These are phyloP conservation scores for Aspergillus pseudoterreus DNA, from an alignment of 2,329 filamentous ascomycete species.

Conservation along the genomic window DNA sequence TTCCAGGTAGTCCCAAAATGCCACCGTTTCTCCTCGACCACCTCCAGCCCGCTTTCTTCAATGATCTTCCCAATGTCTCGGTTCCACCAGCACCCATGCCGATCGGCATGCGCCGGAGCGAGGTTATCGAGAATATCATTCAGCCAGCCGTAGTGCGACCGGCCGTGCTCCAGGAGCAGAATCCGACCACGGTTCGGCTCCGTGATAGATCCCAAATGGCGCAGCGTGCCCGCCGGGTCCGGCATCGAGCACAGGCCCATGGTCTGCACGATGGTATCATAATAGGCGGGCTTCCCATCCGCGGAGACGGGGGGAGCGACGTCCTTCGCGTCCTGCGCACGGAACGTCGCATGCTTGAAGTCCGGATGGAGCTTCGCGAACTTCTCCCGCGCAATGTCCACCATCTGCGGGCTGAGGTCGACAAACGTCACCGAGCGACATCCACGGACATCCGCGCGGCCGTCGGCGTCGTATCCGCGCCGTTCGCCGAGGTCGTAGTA, in stretches of 20 bases:
- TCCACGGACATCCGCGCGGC: constrained; percentile 26
- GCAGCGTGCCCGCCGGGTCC: constrained; percentile 40
- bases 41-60: constrained; percentile 44
- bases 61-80: constrained; percentile 49
- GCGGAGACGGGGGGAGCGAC: constrained; percentile 16
- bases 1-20: constrained; percentile 49
- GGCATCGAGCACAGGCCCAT: constrained; percentile 50
- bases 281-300: constrained; percentile 21
- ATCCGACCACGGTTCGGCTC: constrained; percentile 41
- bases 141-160: constrained; percentile 45
- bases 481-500: constrained; percentile 43
- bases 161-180: constrained; percentile 48
- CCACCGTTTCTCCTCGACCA: constrained; percentile 45
- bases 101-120: constrained; percentile 46
- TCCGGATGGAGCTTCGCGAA: constrained; percentile 35
- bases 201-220: constrained; percentile 37
- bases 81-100: constrained; percentile 54
- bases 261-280: constrained; percentile 48
- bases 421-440: constrained; percentile 45
- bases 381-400: constrained; percentile 43
- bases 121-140: constrained; percentile 47
- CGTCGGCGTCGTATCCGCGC: constrained; percentile 28
- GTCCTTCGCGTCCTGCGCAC: constrained; percentile 33
- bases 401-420: constrained; percentile 48
- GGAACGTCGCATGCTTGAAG: constrained; percentile 31